Conservation (phyloP, 2,329 filamentous ascomycete genomes). For the Scedosporium dehoogii region DNA sequence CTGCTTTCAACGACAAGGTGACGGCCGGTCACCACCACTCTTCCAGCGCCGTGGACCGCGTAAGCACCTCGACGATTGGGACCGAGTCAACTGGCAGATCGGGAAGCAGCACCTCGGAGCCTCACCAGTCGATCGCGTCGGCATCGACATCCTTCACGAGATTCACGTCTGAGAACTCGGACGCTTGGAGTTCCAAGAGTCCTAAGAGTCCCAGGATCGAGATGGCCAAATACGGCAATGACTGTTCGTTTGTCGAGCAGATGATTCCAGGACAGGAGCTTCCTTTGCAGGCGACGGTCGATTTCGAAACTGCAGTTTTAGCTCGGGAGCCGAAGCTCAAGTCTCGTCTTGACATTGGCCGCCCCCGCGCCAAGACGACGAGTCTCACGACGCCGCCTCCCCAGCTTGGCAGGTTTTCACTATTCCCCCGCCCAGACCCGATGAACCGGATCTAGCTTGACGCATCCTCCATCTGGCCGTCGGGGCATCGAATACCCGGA, state of each 20-base stretch:
- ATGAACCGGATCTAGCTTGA: conserved; percentile 17
- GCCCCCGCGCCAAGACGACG: conserved; percentile 34
- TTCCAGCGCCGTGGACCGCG: conserved; percentile 30
- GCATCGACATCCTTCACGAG: conserved; percentile 43
- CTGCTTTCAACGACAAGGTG: conserved; percentile 12
- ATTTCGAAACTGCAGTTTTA: conserved; percentile 6
- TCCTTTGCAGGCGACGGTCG: not conserved
- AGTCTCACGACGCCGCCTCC: conserved; percentile 33
- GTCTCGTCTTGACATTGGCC: conserved; percentile 18
- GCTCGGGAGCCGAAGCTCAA: conserved; percentile 19
- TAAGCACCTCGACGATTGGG: conserved; percentile 44
- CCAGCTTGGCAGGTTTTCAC: conserved; percentile 35
- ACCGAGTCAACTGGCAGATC: conserved; percentile 38
- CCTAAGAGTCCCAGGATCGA: conserved; percentile 15
- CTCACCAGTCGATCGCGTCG: conserved; percentile 40
- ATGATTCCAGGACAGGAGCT: not conserved
- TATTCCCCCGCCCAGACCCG: conserved; percentile 26
- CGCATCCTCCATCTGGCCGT: not conserved
- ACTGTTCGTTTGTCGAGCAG: conserved; percentile 6
- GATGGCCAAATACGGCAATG: conserved; percentile 12
- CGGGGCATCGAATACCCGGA: not conserved
- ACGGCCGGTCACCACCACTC: conserved; percentile 16
- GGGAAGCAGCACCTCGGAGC: conserved; percentile 37
- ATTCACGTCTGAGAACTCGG: conserved; percentile 30
- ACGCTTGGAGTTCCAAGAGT: conserved; percentile 7